A percentile compares a stretch with the other conserved stretches of the same genome.
Evolutionary conservation across 2,329 filamentous ascomycete species (phyloP).

Genomic region (Rhexocercosporidium sp.): DNA sequence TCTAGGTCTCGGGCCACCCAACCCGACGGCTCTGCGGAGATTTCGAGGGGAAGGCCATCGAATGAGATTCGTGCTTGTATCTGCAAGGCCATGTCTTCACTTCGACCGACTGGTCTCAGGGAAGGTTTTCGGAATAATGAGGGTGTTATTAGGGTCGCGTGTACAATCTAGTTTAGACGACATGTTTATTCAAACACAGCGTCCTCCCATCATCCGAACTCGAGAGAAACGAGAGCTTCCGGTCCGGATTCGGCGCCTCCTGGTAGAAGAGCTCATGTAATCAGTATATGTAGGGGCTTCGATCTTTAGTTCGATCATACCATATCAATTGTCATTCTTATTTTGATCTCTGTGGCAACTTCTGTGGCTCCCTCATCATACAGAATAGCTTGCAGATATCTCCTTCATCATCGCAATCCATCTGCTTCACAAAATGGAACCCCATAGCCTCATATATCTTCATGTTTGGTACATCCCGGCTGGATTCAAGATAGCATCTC

Average conservation of each 20-base stretch:
- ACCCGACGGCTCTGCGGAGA: constrained; percentile 18
- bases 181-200: background rate
- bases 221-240: background rate
- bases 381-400: constrained; percentile 58
- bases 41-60: background rate
- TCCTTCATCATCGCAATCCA: constrained; percentile 69
- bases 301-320: too few species aligned
- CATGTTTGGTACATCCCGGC: constrained; percentile 69
- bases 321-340: background rate
- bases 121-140: background rate
- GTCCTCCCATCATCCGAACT: background rate
- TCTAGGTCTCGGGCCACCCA: background rate
- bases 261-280: background rate
- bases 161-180: background rate
- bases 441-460: constrained; percentile 74
- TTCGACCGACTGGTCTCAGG: background rate
- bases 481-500: constrained; percentile 74
- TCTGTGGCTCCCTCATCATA: constrained; percentile 51
- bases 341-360: constrained; percentile 14
- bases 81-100: constrained; percentile 3
- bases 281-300: too few species aligned
- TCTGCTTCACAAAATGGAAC: constrained; percentile 67
- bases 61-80: background rate
- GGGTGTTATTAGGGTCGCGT: background rate
- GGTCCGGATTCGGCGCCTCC: background rate